phyloP scores from a whole-genome alignment of 768 basidiomycete species.

The Boletus edulis region DNA sequence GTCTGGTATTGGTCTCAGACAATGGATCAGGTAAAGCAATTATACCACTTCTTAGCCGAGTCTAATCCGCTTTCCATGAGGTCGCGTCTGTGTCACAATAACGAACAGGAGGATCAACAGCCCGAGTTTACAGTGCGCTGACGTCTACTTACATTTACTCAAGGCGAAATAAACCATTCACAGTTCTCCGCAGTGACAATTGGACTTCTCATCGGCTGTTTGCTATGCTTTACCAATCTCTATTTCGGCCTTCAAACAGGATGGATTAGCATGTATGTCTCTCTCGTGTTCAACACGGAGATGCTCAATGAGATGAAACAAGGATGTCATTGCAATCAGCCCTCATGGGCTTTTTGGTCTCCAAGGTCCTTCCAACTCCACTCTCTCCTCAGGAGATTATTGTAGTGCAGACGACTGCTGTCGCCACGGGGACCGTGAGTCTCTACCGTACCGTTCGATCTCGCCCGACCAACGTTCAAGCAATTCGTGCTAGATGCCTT shows the following conservation, averaged over 20 bases:
- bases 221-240: conserved; percentile 91
- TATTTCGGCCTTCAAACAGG: conserved; percentile 87
- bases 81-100: not conserved
- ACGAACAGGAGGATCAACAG: not conserved
- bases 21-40: conserved; percentile 24
- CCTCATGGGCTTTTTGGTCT: conserved; percentile 86
- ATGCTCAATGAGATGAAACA: conserved; percentile 2
- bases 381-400: conserved; percentile 92
- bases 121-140: conserved; percentile 32
- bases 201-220: conserved; percentile 80
- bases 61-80: conserved; percentile 2
- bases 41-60: not conserved
- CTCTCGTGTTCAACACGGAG: not conserved
- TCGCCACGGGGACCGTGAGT: conserved; percentile 76
- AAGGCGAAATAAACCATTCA: not conserved
- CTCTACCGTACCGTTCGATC: not conserved
- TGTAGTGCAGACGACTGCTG: conserved; percentile 92
- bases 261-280: conserved; percentile 80
- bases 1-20: not conserved
- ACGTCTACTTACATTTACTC: not conserved
- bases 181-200: conserved; percentile 60
- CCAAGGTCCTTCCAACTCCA: conserved; percentile 65
- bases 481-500: conserved; percentile 55
- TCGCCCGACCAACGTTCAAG: not conserved
- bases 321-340: conserved; percentile 98